Conservation (phyloP, 495 filamentous ascomycete genomes). For the Elasticomyces elasticus region DNA sequence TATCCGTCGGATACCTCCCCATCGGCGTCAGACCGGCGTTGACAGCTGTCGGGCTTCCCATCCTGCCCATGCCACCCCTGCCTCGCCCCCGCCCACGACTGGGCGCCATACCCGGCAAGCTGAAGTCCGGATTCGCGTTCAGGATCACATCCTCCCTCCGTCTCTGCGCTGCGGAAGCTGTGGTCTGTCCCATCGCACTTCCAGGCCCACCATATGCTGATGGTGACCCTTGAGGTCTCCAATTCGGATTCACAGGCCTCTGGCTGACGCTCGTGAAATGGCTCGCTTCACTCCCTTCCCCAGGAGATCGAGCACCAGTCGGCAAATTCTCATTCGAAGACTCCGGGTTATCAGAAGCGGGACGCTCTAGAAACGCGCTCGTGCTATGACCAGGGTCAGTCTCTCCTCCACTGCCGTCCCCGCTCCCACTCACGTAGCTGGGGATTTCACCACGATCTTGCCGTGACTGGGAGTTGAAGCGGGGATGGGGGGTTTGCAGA, state of each 20-base stretch:
- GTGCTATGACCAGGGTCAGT: slow-evolving; percentile 10
- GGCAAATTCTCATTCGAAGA: slow-evolving; percentile 46
- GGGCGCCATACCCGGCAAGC: slow-evolving; percentile 35
- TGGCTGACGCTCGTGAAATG: slow-evolving; percentile 81
- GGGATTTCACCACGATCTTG: slow-evolving; percentile 2
- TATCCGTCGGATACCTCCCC: slow-evolving; percentile 23
- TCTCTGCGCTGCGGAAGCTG: slow-evolving; percentile 33
- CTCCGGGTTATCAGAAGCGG: not conserved
- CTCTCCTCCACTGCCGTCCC: not conserved
- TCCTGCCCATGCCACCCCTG: not conserved
- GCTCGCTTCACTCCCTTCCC: slow-evolving; percentile 58
- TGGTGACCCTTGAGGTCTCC: slow-evolving; percentile 41
- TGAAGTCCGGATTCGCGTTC: slow-evolving; percentile 66
- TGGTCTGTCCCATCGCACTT: too few species aligned
- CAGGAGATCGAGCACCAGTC: slow-evolving; percentile 60
- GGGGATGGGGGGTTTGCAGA: slow-evolving; percentile 8
- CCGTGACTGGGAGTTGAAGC: not conserved
- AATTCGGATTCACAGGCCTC: slow-evolving; percentile 75
- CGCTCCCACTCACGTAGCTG: slow-evolving; percentile 5
- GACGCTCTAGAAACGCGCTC: not conserved
- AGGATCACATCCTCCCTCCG: slow-evolving; percentile 50
- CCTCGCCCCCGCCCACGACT: slow-evolving; percentile 2
- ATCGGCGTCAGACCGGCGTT: slow-evolving; percentile 6
- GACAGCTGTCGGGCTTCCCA: not conserved
- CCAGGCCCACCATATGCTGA: not conserved